Percentiles rank a stretch among this genome's conserved stretches.
Conservation (phyloP, 306 rosid species). For the Medicago ruthenica region DNA sequence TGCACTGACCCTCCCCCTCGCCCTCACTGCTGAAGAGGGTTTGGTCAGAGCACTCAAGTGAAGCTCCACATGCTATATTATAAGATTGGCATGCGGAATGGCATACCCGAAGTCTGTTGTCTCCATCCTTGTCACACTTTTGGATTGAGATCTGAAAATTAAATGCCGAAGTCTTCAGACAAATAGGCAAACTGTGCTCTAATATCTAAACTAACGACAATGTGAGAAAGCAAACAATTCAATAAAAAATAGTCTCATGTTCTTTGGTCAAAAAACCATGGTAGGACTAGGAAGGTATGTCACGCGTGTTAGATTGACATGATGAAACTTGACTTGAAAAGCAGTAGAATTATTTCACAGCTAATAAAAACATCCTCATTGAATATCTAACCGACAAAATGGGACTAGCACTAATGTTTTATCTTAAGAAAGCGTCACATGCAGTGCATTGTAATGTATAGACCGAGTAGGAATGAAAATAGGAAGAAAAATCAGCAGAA, state of each 20-base stretch:
- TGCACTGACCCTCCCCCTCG: constrained; percentile 86
- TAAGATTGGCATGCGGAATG: constrained; percentile 91
- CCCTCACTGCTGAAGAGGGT: constrained; percentile 84
- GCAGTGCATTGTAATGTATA: neutral
- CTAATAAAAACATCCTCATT: neutral
- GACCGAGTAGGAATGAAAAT: constrained; percentile 9
- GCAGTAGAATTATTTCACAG: neutral
- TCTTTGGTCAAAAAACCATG: neutral
- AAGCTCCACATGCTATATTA: constrained; percentile 93
- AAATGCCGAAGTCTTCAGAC: constrained; percentile 29
- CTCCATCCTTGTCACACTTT: constrained; percentile 89
- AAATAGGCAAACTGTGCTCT: constrained; percentile 31
- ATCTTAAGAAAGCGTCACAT: constrained; percentile 1
- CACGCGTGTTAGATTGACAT: constrained; percentile 1
- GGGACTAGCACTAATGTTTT: neutral
- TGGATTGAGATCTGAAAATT: constrained; percentile 87
- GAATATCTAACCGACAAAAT: neutral
- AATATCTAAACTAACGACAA: constrained; percentile 7
- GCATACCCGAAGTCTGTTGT: constrained; percentile 93
- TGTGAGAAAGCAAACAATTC: constrained; percentile 23
- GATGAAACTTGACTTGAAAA: neutral
- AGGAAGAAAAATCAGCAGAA: constrained; percentile 6
- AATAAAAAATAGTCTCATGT: neutral
- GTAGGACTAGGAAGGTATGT: neutral
- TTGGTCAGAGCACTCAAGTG: constrained; percentile 94